These are phyloP conservation scores for Debaryomyces coudertii DNA, from an alignment of 1,139 yeast genomes.

Conservation along the genomic window DNA sequence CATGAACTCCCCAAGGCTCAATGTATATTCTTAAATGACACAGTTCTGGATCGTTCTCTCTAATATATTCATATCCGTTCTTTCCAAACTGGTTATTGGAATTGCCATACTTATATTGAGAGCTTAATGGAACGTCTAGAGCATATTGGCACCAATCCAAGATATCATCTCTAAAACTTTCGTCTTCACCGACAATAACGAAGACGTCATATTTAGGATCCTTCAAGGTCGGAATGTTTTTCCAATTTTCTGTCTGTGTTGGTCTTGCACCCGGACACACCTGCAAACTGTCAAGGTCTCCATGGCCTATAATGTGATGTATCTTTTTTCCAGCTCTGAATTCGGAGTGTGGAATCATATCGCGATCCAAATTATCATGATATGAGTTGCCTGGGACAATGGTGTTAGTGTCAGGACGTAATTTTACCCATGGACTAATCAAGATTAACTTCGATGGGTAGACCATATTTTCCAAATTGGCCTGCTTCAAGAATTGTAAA, in stretches of 20 bases:
- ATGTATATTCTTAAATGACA: conserved; percentile 26
- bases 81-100: conserved; percentile 28
- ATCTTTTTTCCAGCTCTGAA: conserved; percentile 11
- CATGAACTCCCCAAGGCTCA: conserved; percentile 53
- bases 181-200: conserved; percentile 47
- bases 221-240: conserved; percentile 34
- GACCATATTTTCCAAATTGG: conserved; percentile 14
- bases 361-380: conserved; percentile 35
- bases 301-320: conserved; percentile 16
- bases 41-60: conserved; percentile 17
- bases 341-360: conserved; percentile 29
- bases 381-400: conserved; percentile 36
- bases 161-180: conserved; percentile 46
- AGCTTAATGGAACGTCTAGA: conserved; percentile 29
- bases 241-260: conserved; percentile 35
- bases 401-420: conserved; percentile 19
- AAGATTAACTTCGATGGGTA: conserved; percentile 38
- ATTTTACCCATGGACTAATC: conserved; percentile 43
- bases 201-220: conserved; percentile 31
- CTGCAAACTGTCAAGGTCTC: conserved; percentile 12
- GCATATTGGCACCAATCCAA: conserved; percentile 41
- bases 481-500: conserved; percentile 29
- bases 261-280: conserved; percentile 23
- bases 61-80: conserved; percentile 22
- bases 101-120: conserved; percentile 26